phyloP scores from a whole-genome alignment of 768 basidiomycete species.

The Leccinum uliginosum region DNA sequence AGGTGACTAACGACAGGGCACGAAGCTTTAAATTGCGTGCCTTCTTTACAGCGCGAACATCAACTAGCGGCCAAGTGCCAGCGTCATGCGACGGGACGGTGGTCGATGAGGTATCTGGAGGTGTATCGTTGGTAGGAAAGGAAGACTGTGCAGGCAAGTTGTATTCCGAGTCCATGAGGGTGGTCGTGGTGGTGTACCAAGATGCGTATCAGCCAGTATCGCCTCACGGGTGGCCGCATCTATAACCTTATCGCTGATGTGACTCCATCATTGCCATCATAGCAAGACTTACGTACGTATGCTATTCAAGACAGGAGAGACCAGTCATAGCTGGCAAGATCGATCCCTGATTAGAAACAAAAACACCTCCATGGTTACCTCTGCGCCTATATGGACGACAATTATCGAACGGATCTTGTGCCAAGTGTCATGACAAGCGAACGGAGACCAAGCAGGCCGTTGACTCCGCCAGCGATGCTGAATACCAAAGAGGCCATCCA shows the following conservation, averaged over 20 bases:
- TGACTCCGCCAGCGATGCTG: conserved; percentile 49
- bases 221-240: background rate
- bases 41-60: background rate
- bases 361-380: too few relatives aligned
- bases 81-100: background rate
- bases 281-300: background rate
- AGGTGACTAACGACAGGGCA: background rate
- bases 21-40: background rate
- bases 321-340: background rate
- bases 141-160: background rate
- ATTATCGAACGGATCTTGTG: background rate
- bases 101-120: background rate
- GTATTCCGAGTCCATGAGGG: background rate
- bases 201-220: background rate
- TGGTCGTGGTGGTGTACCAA: background rate
- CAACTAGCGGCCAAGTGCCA: background rate
- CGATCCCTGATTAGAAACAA: background rate
- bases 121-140: background rate
- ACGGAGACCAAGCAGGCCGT: conserved; percentile 29
- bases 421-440: too few relatives aligned
- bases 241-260: background rate
- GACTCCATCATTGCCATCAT: background rate
- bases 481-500: conserved; percentile 53
- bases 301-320: background rate
- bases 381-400: background rate